Base-by-base conservation (phyloP, 176 grass and related monocot species). In the Aechmea fasciata region DNA sequence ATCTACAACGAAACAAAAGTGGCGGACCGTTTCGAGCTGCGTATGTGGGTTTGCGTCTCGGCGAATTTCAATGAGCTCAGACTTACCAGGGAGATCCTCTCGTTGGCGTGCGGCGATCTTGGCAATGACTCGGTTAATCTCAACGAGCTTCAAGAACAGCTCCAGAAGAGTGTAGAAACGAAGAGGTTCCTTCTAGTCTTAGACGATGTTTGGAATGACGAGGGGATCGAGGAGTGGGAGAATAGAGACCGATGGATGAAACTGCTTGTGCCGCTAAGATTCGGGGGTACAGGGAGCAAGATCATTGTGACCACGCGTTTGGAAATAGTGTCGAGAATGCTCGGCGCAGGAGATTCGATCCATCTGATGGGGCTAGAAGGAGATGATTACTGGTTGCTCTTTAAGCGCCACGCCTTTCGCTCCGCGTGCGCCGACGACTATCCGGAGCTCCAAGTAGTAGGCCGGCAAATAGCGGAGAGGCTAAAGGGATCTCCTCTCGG, bases 181-280 rank as follows among this genome's bases (percentile, higher is more conserved):
- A 88, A 67, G 52, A 82, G 74, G 48, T 85, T 80, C 76, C 72
- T 91, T 68, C 79, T 91, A 8, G 19, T 91, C n/a, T 49, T 91
- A 20, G 89, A 91, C 69, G 85, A 88, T 83, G 85, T 91, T 47
- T 87, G 89, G 82, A 71, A 80, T 71, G 85, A 91, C 13, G 79
- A 90, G 57, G 72, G 66, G 11, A 83, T 8, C 57, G 79, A 78
- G 53, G 51, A 52, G 18, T 90, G 82, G 83, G 72, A 76, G 52
- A 84, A 85, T 76, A 23, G 81, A 33, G 23, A 52, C 26, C 4
- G 74, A 0, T 90, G 83, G 87, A 13, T 24, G 11, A 77, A 13
- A 14, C 78, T 90, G 3, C 28, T 90, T 0, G 65, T 49, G 18
- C 51, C 75, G 10, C 65, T 90, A n/a, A 75, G 47, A 59, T 79